These are phyloP conservation scores for Omphalotus guepiniiformis DNA, from an alignment of 768 basidiomycete genomes.

Conservation along the genomic window DNA sequence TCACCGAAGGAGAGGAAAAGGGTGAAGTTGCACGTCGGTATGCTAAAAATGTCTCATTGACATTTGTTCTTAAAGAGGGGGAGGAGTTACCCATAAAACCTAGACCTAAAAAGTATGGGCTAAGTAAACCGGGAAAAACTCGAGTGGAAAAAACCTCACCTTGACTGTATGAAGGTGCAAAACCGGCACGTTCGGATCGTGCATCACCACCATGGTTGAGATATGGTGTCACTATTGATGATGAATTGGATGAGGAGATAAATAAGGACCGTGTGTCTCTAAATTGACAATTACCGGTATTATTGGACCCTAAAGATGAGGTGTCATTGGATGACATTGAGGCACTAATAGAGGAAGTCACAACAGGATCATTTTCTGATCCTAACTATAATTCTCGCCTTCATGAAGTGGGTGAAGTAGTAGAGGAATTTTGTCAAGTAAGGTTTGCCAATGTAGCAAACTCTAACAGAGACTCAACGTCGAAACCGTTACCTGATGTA, in stretches of 20 bases:
- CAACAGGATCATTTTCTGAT: not conserved
- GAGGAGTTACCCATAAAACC: not conserved
- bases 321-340: conserved; percentile 7
- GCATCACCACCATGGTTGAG: not conserved
- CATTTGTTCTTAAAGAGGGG: not conserved
- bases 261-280: not conserved
- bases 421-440: conserved; percentile 1
- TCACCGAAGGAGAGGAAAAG: conserved; percentile 2
- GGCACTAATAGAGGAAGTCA: not conserved
- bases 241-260: not conserved
- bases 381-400: not conserved
- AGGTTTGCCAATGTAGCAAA: not conserved
- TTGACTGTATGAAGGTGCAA: not conserved
- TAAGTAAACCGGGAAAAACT: no score
- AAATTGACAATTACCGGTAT: conserved; percentile 6
- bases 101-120: not conserved
- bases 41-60: not conserved
- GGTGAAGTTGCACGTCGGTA: not conserved
- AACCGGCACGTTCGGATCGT: not conserved
- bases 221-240: not conserved
- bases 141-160: not conserved
- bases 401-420: conserved; percentile 1
- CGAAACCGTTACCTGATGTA: not conserved
- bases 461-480: not conserved
- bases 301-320: conserved; percentile 3